A percentile compares a stretch with the other conserved stretches of the same genome.
These are phyloP conservation scores for Fusarium nematophilum DNA, from an alignment of 2,329 filamentous ascomycete genomes.

Conservation along the genomic window DNA sequence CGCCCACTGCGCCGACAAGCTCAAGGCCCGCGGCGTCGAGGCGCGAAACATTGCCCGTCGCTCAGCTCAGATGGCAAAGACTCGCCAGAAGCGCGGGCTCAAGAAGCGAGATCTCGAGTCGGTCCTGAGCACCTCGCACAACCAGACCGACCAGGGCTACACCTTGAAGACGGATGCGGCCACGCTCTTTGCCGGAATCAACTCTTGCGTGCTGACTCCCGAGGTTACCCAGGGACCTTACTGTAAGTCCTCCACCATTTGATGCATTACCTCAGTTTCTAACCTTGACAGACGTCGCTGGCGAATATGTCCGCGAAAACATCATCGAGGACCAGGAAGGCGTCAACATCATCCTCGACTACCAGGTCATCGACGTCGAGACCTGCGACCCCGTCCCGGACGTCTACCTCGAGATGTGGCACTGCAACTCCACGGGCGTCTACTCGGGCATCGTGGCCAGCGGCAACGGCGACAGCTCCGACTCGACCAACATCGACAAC, in stretches of 20 bases:
- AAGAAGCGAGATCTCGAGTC: constrained; percentile 48
- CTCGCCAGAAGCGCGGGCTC: constrained; percentile 53
- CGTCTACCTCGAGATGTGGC: constrained; percentile 59
- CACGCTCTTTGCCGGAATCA: constrained; percentile 53
- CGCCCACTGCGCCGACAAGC: constrained; percentile 58
- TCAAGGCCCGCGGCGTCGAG: constrained; percentile 60
- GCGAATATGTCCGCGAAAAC: constrained; percentile 50
- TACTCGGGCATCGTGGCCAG: constrained; percentile 55
- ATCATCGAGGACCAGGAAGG: constrained; percentile 55
- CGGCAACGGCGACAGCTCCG: constrained; percentile 58
- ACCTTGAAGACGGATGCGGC: constrained; percentile 45
- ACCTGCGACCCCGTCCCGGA: constrained; percentile 56
- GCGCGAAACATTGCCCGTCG: constrained; percentile 58
- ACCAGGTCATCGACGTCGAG: constrained; percentile 57
- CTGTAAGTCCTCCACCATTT: constrained; percentile 43
- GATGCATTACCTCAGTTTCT: background rate
- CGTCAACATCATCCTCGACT: constrained; percentile 55
- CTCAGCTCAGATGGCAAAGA: constrained; percentile 52
- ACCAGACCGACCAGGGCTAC: constrained; percentile 51
- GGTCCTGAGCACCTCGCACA: constrained; percentile 49
- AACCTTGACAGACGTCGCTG: constrained; percentile 41
- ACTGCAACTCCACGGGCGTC: constrained; percentile 60
- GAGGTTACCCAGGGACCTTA: constrained; percentile 64
- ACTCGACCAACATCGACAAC: constrained; percentile 48
- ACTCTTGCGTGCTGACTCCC: constrained; percentile 60